Base-by-base conservation (phyloP, 805 yeast genomes). In the Barnettozyma sucrosica region DNA sequence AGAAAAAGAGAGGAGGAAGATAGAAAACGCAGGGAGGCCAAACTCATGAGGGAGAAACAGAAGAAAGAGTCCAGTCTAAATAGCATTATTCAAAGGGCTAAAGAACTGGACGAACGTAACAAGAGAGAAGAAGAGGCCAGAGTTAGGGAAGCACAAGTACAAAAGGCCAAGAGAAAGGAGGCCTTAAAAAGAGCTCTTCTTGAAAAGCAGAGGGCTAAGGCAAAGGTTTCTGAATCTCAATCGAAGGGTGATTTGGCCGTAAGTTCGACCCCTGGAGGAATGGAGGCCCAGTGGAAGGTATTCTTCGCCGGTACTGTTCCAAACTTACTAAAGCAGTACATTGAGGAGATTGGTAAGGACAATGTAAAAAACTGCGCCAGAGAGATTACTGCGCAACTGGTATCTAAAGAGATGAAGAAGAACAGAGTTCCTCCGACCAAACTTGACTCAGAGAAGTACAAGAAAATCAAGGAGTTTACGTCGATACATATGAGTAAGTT, bases 241-340 rank as follows among this genome's bases (percentile, higher is more conserved):
- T 2, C n/a, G n/a, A 28, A 40, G 18, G 7, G 30, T 11, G 41
- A 56, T 53, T 41, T 54, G 45, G 9, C 55, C 43, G 24, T 46
- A 49, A 18, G 39, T 50, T 25, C 41, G 8, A n/a, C 48, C 3
- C 20, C 49, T 13, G 53, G 48, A 36, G 52, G 52, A 43, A 33
- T 60, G 38, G 66, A 61, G 43, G 61, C 56, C 47, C 56, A 59
- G 36, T 72, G 76, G 76, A 61, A 61, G 37, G 62, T 55, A 25
- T 63, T 63, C 42, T 79, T 92, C 61, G 97, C 97, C 2, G 66
- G 73, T 14, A 71, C 79, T 55, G 85, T 92, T 10, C 97, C 97
- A 9, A 89, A 89, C 57, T 65, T 85, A 59, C 71, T 90, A 46
- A 80, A 81, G 53, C 79, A 77, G 54, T 79, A 84, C 63, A 83